Evolutionary conservation across 257 asterid genomes (phyloP).

Genomic region (Knoxia roxburghii): DNA sequence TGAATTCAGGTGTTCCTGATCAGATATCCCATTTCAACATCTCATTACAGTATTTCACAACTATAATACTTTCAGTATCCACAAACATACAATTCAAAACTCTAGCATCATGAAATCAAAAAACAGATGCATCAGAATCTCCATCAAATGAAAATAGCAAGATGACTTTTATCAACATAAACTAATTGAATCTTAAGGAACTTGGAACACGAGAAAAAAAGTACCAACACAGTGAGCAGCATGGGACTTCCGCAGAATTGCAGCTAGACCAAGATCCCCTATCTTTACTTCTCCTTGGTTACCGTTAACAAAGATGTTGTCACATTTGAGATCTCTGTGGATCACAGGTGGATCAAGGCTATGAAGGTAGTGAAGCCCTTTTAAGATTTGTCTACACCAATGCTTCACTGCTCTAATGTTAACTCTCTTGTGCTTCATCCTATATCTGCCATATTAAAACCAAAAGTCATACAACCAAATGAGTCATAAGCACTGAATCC

Average conservation of each 20-base stretch:
- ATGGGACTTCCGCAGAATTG: constrained; percentile 43
- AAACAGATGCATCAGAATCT: neutral
- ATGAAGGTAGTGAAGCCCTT: constrained; percentile 50
- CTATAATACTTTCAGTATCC: neutral
- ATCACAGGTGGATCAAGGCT: constrained; percentile 54
- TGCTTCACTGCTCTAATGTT: constrained; percentile 51
- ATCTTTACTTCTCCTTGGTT: constrained; percentile 55
- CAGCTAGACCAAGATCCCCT: constrained; percentile 57
- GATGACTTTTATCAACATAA: neutral
- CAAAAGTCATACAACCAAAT: constrained; percentile 3
- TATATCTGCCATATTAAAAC: constrained; percentile 29
- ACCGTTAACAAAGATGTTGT: constrained; percentile 48
- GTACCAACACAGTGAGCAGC: constrained; percentile 56
- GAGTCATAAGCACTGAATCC: neutral
- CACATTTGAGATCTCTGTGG: constrained; percentile 57
- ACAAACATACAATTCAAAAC: neutral
- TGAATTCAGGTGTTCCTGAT: constrained; percentile 51
- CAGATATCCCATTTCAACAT: neutral
- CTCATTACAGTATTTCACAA: neutral
- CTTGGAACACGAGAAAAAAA: neutral
- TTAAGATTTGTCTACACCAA: constrained; percentile 54
- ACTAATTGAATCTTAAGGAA: neutral
- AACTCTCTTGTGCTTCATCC: constrained; percentile 43
- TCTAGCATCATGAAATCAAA: neutral
- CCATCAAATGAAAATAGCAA: neutral